phyloP scores from a whole-genome alignment of 2,329 filamentous ascomycete genomes.

The Xylariaceae sp. region DNA sequence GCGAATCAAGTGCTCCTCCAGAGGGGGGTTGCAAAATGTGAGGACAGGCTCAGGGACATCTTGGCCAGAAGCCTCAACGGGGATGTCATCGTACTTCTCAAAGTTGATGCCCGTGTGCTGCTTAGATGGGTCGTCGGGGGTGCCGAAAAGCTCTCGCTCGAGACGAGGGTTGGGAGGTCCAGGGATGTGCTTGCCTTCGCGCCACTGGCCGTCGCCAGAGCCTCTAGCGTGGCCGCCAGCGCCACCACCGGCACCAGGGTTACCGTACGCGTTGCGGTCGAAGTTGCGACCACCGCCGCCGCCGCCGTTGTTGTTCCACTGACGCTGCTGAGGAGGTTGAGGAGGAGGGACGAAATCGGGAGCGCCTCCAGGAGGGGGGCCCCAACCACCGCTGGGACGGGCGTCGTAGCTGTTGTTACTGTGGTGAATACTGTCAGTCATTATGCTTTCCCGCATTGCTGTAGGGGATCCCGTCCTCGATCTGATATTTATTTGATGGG shows the following conservation, averaged over 20 bases:
- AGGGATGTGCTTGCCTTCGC: conserved; percentile 91
- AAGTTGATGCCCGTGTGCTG: conserved; percentile 99
- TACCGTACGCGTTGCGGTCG: conserved; percentile 61
- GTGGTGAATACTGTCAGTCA: conserved; percentile 7
- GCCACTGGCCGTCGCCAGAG: conserved; percentile 94
- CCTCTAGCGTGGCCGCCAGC: conserved; percentile 61
- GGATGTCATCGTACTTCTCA: conserved; percentile 99
- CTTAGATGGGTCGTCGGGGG: conserved; percentile 86
- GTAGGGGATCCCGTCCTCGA: background rate
- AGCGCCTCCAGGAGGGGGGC: conserved; percentile 25
- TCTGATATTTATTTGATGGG: too few relatives aligned
- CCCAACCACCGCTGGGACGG: conserved; percentile 23
- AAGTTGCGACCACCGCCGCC: conserved; percentile 40
- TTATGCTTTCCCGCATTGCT: background rate
- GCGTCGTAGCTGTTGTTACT: conserved; percentile 48
- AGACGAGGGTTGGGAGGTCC: conserved; percentile 83
- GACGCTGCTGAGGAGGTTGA: conserved; percentile 22
- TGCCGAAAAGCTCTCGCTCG: conserved; percentile 93
- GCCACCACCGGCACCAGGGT: conserved; percentile 35
- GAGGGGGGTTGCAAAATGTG: conserved; percentile 87
- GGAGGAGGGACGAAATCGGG: conserved; percentile 33
- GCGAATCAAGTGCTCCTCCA: conserved; percentile 86
- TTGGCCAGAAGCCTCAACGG: conserved; percentile 91
- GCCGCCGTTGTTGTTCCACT: conserved; percentile 13
- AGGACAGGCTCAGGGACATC: conserved; percentile 90